Base-by-base conservation (phyloP, 768 basidiomycete species). In the Hebeloma cylindrosporum region DNA sequence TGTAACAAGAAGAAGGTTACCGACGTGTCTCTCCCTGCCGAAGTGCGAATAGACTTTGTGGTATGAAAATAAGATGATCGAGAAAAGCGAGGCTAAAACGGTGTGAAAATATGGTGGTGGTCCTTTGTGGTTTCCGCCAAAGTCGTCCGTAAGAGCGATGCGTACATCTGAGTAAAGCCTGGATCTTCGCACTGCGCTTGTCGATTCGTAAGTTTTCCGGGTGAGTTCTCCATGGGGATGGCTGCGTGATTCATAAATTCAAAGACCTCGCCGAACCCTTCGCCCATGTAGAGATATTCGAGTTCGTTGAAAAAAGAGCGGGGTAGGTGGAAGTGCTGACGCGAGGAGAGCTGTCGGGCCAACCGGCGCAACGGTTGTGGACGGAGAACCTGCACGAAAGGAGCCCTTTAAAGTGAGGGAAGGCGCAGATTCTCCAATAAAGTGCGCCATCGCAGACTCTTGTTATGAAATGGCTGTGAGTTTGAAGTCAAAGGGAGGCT, bases 101-200 rank as follows among this genome's bases (percentile, higher is more conserved):
- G 62, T 99, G 96, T 0, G 92, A 85, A 65, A 98, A 98, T 7
- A 93, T 77, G 17, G 86, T 85, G 1, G 85, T 92, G 1, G 84
- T 77, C 42, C 72, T 77, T 45, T 85, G 44, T 83, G 81, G 43
- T 30, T 26, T 1, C 82, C 79, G 1, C 78, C 82, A 54, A 82
- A 84, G 45, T 75, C 80, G 36, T 83, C 84, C 0, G 81, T 78
- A 48, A 94, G 78, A 0, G 85, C 77, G 43, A 98, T 83, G 40
- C 86, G 81, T 17, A 95, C 80, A 64, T 98, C 95, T 2, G 92
- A 90, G 62, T 93, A 98, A 13, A 98, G 80, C 38, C 93, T 82
- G 8, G 88, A 89, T 23, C 95, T 72, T 94, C 94, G 97, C 92
- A 93, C 91, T 80, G 8, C 96, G 79, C 67, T 93, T 90, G 63